phyloP scores from a whole-genome alignment of 2,329 filamentous ascomycete genomes.

The Fusarium tjaetaba region DNA sequence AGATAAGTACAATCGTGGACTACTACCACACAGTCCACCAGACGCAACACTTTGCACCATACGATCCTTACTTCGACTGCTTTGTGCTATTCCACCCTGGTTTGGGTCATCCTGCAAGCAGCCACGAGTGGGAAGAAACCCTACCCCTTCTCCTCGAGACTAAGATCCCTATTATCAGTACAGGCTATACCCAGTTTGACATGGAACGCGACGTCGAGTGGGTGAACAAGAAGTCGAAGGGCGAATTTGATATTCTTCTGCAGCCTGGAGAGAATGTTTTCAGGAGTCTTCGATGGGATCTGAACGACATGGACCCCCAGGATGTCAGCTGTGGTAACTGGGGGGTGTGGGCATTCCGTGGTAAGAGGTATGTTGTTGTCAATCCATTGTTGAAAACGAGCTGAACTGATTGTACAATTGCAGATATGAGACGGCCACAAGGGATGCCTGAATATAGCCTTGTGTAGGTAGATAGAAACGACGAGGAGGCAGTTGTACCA shows the following conservation, averaged over 20 bases:
- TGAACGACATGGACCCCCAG: constrained; percentile 94
- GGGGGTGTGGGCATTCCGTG: constrained; percentile 96
- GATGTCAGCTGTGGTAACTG: constrained; percentile 96
- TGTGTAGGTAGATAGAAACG: neutral
- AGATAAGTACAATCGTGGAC: constrained; percentile 97
- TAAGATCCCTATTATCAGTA: constrained; percentile 92
- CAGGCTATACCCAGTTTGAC: constrained; percentile 95
- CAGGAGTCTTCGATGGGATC: constrained; percentile 92
- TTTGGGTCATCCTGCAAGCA: constrained; percentile 90
- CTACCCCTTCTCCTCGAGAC: constrained; percentile 91
- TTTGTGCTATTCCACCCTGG: constrained; percentile 98
- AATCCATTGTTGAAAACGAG: constrained; percentile 38
- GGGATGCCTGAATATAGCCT: constrained; percentile 49
- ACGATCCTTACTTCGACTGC: constrained; percentile 98
- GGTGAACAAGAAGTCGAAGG: constrained; percentile 84
- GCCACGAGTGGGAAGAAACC: constrained; percentile 93
- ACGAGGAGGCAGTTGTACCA: constrained; percentile 19
- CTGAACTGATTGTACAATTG: constrained; percentile 1
- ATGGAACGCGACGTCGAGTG: constrained; percentile 93
- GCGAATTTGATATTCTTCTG: constrained; percentile 91
- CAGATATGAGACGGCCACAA: constrained; percentile 72
- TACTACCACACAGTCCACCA: constrained; percentile 98
- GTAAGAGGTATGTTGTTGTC: constrained; percentile 78
- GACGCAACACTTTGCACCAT: constrained; percentile 89
- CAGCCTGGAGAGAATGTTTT: constrained; percentile 95